Evolutionary conservation across 139 green algal species (phyloP).

Genomic region (Asterochloris sp.): DNA sequence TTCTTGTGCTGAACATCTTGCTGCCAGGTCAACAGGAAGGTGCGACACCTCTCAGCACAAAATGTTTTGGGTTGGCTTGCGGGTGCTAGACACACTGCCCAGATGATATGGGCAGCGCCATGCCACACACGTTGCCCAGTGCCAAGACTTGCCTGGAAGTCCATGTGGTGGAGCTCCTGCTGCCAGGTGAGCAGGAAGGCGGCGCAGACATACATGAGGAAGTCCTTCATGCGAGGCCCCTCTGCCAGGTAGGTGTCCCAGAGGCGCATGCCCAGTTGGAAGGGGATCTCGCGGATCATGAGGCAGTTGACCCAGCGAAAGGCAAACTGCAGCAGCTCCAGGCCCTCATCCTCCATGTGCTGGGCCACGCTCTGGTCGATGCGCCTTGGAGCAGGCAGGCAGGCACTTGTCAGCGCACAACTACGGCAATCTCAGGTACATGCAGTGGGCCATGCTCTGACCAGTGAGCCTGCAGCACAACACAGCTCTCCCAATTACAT

Average conservation of each 20-base stretch:
- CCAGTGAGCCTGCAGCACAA: too few species aligned
- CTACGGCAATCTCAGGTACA: too few species aligned
- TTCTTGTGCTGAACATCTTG: neutral
- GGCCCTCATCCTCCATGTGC: slow-evolving; percentile 76
- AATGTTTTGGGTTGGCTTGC: too few species aligned
- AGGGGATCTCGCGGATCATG: slow-evolving; percentile 87
- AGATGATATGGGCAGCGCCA: too few species aligned
- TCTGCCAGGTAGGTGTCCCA: slow-evolving; percentile 96
- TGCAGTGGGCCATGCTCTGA: too few species aligned
- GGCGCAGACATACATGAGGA: slow-evolving; percentile 74
- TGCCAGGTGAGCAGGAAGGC: slow-evolving; percentile 76
- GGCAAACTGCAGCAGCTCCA: slow-evolving; percentile 98
- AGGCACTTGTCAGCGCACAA: neutral
- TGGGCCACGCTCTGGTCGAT: slow-evolving; percentile 47
- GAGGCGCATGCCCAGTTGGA: slow-evolving; percentile 65
- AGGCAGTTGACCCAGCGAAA: slow-evolving; percentile 99
- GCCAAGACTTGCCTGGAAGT: slow-evolving; percentile 64
- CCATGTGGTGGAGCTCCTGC: slow-evolving; percentile 51
- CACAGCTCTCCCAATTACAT: too few species aligned
- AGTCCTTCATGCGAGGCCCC: slow-evolving; percentile 68
- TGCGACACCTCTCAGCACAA: too few species aligned
- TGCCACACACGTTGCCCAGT: neutral
- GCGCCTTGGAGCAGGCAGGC: slow-evolving; percentile 16
- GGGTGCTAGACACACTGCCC: too few species aligned
- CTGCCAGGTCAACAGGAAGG: neutral